These are phyloP conservation scores for Solanum arcanum DNA, from an alignment of 257 asterid species.

Conservation along the genomic window DNA sequence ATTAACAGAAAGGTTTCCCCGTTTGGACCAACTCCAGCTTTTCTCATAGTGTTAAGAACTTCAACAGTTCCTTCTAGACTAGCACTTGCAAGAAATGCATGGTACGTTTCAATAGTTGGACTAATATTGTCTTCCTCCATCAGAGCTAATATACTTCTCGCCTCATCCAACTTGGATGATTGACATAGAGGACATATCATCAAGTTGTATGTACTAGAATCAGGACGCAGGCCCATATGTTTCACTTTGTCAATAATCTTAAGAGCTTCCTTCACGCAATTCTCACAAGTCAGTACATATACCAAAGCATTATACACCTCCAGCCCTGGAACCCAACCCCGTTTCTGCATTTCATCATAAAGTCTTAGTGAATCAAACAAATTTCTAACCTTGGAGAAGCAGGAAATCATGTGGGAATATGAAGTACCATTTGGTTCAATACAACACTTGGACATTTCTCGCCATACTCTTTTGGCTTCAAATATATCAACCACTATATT, in stretches of 20 bases:
- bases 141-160: constrained; percentile 40
- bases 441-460: constrained; percentile 86
- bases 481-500: constrained; percentile 43
- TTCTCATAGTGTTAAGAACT: constrained; percentile 47
- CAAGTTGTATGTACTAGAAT: constrained; percentile 50
- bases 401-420: constrained; percentile 64
- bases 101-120: constrained; percentile 62
- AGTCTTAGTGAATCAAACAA: constrained; percentile 70
- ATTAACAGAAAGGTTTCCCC: constrained; percentile 37
- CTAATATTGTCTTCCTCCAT: constrained; percentile 50
- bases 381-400: constrained; percentile 62
- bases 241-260: constrained; percentile 52
- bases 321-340: constrained; percentile 60
- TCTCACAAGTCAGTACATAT: constrained; percentile 47
- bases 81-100: constrained; percentile 53
- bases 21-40: constrained; percentile 45
- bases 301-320: constrained; percentile 71
- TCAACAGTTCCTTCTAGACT: constrained; percentile 41
- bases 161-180: constrained; percentile 46
- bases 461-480: constrained; percentile 91
- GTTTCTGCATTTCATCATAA: constrained; percentile 81
- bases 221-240: constrained; percentile 38
- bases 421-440: constrained; percentile 61
- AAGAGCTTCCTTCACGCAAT: constrained; percentile 70
- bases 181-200: constrained; percentile 71